Base-by-base conservation (phyloP, 108 stramenopile genomes). In the Aurantiochytrium sp. region DNA sequence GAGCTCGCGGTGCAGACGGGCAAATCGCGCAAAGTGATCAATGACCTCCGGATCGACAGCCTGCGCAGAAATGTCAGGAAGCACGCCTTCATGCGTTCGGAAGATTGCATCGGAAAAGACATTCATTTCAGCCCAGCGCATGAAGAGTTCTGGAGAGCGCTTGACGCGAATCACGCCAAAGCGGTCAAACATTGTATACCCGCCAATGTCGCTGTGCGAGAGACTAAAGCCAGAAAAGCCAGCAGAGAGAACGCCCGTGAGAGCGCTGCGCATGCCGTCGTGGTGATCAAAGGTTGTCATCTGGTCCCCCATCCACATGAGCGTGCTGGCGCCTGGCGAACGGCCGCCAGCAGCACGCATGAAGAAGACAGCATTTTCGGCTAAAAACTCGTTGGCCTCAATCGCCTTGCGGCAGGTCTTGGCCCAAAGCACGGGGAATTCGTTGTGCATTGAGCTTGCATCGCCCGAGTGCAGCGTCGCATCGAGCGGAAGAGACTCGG, bases 151-250 rank as follows among this genome's bases (percentile, higher is more conserved):
- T n/a, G 28, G 53, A 10, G 69, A 29, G 6, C 76, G 76, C 49
- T 12, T 6, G n/a, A 83, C 23, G 64, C 88, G 64, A 5, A 71
- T 16, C 47, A 73, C 23, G 19, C 60, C 60, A 45, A 89, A 73
- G 64, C 60, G 88, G 53, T 60, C 60, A 21, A 89, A 89, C 47
- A 73, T 71, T 6, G 72, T 71, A 47, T 89, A 89, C 6, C 88
- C 88, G 16, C 88, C 88, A 89, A 89, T 89, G 88, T 89, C 88
- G 45, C 72, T 73, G 72, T 89, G 88, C 12, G 88, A 6, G 14
- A 89, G 49, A 25, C 43, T 28, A 4, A 89, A 89, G n/a, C 88
- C 88, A 5, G 51, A 12, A 23, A 89, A 18, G 42, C 72, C 88
- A 16, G 72, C 60, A 8, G 72, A 55, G 19, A 89, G 49, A n/a